Evolutionary conservation across 2,329 filamentous ascomycete species (phyloP).

Genomic region (Pyrenophora teres): DNA sequence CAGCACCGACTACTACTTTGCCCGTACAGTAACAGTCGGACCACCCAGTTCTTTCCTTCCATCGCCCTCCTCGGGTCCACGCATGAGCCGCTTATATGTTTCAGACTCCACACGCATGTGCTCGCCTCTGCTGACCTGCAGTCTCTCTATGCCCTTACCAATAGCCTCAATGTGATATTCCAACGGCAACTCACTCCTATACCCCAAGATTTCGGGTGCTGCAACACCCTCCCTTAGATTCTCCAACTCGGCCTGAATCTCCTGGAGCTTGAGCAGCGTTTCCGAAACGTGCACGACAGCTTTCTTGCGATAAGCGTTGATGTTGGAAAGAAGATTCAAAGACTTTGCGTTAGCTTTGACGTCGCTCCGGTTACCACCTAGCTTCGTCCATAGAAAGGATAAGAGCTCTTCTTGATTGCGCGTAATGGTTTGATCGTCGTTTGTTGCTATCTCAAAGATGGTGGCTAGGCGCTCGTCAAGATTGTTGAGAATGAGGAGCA

Average conservation of each 20-base stretch:
- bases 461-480: slow-evolving; percentile 71
- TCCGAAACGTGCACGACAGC: slow-evolving; percentile 71
- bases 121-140: slow-evolving; percentile 67
- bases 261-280: slow-evolving; percentile 73
- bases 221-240: slow-evolving; percentile 74
- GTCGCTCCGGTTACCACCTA: slow-evolving; percentile 69
- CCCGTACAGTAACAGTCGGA: slow-evolving; percentile 22
- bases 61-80: slow-evolving; percentile 14
- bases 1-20: slow-evolving; percentile 3
- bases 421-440: slow-evolving; percentile 64
- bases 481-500: slow-evolving; percentile 67
- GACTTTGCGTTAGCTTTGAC: slow-evolving; percentile 67
- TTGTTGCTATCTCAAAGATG: slow-evolving; percentile 71
- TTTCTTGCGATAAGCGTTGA: slow-evolving; percentile 67
- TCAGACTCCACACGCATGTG: slow-evolving; percentile 65
- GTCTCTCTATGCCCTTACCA: slow-evolving; percentile 70
- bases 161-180: slow-evolving; percentile 78
- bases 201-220: slow-evolving; percentile 64
- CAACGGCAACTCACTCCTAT: slow-evolving; percentile 63
- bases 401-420: slow-evolving; percentile 68
- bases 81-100: slow-evolving; percentile 25
- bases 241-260: slow-evolving; percentile 71
- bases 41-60: slow-evolving; percentile 19
- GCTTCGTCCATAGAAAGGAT: slow-evolving; percentile 71
- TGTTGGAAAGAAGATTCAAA: slow-evolving; percentile 66